phyloP scores from a whole-genome alignment of 495 filamentous ascomycete genomes.

The Penicillium crystallinum region DNA sequence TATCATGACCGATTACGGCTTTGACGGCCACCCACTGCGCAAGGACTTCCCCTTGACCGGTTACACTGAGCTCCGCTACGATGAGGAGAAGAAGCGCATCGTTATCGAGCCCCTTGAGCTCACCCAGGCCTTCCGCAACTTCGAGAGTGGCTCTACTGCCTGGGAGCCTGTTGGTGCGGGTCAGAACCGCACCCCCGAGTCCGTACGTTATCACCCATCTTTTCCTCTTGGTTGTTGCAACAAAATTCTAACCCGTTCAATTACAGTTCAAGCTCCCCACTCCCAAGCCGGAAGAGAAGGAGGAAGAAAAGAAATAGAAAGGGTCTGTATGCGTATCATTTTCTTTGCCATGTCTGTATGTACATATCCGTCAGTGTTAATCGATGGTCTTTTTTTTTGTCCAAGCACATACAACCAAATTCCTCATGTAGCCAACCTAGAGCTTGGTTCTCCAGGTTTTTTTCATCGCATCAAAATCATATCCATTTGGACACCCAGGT shows the following conservation, averaged over 20 bases:
- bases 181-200: conserved; percentile 71
- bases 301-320: conserved; percentile 89
- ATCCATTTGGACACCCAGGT: not conserved
- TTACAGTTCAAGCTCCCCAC: conserved; percentile 82
- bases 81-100: conserved; percentile 99
- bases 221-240: not conserved
- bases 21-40: conserved; percentile 93
- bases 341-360: conserved; percentile 38
- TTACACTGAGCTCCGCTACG: conserved; percentile 96
- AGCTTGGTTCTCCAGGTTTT: no score
- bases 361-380: conserved; percentile 42
- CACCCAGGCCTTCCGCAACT: conserved; percentile 98
- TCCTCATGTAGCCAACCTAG: not conserved
- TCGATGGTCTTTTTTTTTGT: conserved; percentile 25
- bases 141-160: conserved; percentile 69
- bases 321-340: conserved; percentile 36
- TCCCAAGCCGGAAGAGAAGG: conserved; percentile 87
- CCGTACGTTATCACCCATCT: conserved; percentile 33
- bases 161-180: conserved; percentile 91
- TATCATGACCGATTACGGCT: conserved; percentile 99
- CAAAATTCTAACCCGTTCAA: conserved; percentile 6
- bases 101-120: conserved; percentile 95
- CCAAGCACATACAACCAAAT: not conserved
- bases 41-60: conserved; percentile 99
- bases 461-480: no score